phyloP scores from a whole-genome alignment of 805 yeast genomes.

The Lachancea quebecensis region DNA sequence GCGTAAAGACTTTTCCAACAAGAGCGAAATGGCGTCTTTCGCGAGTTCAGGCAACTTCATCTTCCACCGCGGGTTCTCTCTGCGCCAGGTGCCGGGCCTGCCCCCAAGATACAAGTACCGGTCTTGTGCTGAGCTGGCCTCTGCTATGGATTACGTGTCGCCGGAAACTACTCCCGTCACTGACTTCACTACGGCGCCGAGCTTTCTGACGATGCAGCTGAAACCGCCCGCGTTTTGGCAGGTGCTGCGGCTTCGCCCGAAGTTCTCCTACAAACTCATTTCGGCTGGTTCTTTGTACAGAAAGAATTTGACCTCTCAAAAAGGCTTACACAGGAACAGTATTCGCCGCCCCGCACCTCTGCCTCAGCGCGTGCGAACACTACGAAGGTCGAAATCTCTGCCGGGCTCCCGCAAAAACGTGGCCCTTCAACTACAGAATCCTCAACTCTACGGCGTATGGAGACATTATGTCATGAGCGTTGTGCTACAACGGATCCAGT shows the following conservation, averaged over 20 bases:
- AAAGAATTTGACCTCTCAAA: too few relatives aligned
- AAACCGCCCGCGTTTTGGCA: constrained; percentile 3
- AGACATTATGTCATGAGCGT: constrained; percentile 28
- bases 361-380: neutral
- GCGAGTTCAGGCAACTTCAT: constrained; percentile 14
- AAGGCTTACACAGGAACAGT: constrained; percentile 1
- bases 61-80: constrained; percentile 26
- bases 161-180: constrained; percentile 9
- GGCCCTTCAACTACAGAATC: constrained; percentile 2
- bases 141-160: constrained; percentile 19
- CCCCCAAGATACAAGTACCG: constrained; percentile 6
- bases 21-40: constrained; percentile 13
- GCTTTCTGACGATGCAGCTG: constrained; percentile 1
- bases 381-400: constrained; percentile 12
- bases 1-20: constrained; percentile 22
- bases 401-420: constrained; percentile 6
- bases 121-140: constrained; percentile 16
- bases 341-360: constrained; percentile 1
- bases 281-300: too few relatives aligned
- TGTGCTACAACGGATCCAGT: constrained; percentile 28
- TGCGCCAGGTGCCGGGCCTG: constrained; percentile 1
- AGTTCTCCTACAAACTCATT: neutral
- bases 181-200: constrained; percentile 9
- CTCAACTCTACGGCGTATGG: constrained; percentile 26
- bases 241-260: constrained; percentile 3